These are phyloP conservation scores for Curvularia verruculosa DNA, from an alignment of 2,329 filamentous ascomycete genomes.

Conservation along the genomic window DNA sequence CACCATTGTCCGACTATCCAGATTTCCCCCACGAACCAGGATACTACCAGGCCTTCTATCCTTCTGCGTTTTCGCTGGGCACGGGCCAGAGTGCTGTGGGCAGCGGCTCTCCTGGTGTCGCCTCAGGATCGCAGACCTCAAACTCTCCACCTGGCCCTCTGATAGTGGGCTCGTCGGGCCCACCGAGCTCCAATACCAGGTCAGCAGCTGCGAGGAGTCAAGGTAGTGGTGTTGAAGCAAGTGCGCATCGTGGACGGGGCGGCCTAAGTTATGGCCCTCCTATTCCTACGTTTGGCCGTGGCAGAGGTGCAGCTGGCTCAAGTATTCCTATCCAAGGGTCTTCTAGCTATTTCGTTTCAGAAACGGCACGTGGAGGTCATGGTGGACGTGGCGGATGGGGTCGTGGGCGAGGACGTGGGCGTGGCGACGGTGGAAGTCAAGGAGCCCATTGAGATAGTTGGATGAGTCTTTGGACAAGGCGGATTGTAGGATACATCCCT, in stretches of 20 bases:
- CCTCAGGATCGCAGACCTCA: not conserved
- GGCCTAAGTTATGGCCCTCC: not conserved
- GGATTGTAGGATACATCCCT: not conserved
- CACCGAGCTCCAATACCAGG: conserved; percentile 10
- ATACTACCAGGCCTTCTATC: not conserved
- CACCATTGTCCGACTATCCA: not conserved
- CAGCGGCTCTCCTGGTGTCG: not conserved
- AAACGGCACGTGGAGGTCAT: not conserved
- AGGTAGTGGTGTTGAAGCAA: not conserved
- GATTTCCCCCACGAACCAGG: not conserved
- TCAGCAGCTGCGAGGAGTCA: conserved; percentile 9
- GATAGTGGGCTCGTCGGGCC: not conserved
- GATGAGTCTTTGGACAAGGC: not conserved
- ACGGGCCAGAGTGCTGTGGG: too few relatives aligned
- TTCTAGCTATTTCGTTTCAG: not conserved
- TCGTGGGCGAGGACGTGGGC: conserved; percentile 1
- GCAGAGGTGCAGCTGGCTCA: not conserved
- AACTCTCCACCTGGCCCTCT: not conserved
- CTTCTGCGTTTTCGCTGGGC: not conserved
- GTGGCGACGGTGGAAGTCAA: not conserved
- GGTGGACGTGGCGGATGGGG: not conserved
- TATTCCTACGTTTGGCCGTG: not conserved
- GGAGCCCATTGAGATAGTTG: not conserved
- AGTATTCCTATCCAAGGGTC: not conserved
- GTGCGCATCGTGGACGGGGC: not conserved